Conservation (phyloP, 805 yeast genomes). For the Torulaspora indica region DNA sequence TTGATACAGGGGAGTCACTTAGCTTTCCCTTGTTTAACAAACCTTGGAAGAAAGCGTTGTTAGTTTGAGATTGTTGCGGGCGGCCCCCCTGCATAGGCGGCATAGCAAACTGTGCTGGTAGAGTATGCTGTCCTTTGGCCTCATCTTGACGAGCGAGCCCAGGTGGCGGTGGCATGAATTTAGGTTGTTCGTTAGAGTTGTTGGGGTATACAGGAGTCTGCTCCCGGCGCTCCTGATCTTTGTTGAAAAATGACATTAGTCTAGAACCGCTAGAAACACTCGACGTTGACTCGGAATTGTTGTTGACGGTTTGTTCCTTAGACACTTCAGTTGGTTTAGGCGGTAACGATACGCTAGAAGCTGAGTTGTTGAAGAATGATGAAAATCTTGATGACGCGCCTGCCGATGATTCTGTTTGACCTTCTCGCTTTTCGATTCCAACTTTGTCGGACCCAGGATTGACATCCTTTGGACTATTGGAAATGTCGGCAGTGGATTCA, state of each 20-base stretch:
- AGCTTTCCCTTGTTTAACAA: constrained; percentile 30
- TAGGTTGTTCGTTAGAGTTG: constrained; percentile 2
- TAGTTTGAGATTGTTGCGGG: constrained; percentile 17
- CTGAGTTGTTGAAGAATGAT: constrained; percentile 32
- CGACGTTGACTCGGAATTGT: constrained; percentile 2
- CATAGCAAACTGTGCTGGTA: neutral
- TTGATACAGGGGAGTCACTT: constrained; percentile 3
- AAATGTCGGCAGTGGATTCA: constrained; percentile 7
- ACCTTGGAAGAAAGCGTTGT: constrained; percentile 31
- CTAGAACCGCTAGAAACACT: constrained; percentile 27
- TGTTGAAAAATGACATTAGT: constrained; percentile 32
- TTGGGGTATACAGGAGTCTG: neutral
- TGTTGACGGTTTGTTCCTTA: neutral
- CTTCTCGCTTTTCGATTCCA: constrained; percentile 14
- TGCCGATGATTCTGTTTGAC: constrained; percentile 11
- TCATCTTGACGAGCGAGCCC: constrained; percentile 9
- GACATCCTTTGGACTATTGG: neutral
- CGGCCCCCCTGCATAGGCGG: constrained; percentile 1
- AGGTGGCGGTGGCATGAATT: constrained; percentile 13
- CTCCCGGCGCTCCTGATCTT: constrained; percentile 8
- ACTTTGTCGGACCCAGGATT: neutral
- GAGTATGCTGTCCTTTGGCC: neutral
- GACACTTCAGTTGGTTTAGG: constrained; percentile 1
- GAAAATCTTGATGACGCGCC: constrained; percentile 34
- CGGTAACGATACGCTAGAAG: constrained; percentile 13